phyloP scores from a whole-genome alignment of 192 early-diverging fungal species.

The Chytriomyces confervae region DNA sequence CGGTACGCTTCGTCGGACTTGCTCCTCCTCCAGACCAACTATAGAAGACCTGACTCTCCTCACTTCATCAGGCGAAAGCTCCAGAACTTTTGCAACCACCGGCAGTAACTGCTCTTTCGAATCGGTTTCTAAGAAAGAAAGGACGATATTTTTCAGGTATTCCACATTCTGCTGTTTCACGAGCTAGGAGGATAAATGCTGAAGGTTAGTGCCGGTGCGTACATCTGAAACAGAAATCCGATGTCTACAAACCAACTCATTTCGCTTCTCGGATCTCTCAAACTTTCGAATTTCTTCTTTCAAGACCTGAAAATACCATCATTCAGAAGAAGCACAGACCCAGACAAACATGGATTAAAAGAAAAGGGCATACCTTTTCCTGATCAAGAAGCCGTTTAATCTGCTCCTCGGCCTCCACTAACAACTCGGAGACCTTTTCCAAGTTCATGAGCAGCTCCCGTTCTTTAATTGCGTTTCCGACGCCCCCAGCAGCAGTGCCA shows the following conservation, averaged over 20 bases:
- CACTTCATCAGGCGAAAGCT: conserved; percentile 37
- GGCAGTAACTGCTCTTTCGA: conserved; percentile 36
- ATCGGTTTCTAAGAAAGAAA: conserved; percentile 66
- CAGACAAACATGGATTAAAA: not conserved
- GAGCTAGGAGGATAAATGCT: conserved; percentile 6
- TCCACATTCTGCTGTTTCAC: conserved; percentile 55
- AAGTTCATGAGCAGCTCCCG: conserved; percentile 33
- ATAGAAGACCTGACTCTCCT: conserved; percentile 16
- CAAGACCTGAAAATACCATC: conserved; percentile 41
- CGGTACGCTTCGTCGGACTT: conserved; percentile 13
- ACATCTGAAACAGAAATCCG: not conserved
- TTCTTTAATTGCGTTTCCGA: not conserved
- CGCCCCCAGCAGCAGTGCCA: not conserved
- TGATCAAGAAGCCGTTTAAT: conserved; percentile 21
- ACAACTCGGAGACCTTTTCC: conserved; percentile 34
- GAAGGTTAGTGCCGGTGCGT: not conserved
- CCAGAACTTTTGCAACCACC: conserved; percentile 36
- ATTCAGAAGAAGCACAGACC: too few relatives aligned
- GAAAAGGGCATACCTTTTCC: conserved; percentile 12
- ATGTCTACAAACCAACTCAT: conserved; percentile 51
- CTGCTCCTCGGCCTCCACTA: conserved; percentile 35
- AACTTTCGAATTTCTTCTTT: conserved; percentile 67
- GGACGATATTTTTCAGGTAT: conserved; percentile 74
- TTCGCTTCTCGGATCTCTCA: conserved; percentile 64
- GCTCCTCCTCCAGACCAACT: conserved; percentile 24